Evolutionary conservation across 176 grass and related monocot genomes (phyloP), one percentile per base, ranked within the genome.

Genomic region (Alloteropsis semialata): DNA sequence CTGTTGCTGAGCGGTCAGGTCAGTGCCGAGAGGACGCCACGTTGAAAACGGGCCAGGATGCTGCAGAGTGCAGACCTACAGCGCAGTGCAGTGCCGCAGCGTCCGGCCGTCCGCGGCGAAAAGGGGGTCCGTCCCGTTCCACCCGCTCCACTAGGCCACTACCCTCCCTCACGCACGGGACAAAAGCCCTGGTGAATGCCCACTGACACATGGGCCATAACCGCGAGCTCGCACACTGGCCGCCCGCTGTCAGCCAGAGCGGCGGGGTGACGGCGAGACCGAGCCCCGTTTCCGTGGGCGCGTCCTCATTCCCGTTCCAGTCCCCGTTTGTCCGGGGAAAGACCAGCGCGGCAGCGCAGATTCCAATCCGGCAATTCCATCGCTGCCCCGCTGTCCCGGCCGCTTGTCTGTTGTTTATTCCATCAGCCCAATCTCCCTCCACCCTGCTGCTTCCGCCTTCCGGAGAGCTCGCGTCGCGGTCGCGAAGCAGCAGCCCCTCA

Each of bases 331-430:
- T 10, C 42, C 10, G 11, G 27, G 59, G 30, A 49, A 19, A 17
- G 21, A 49, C 43, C 59, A 79, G 76, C 56, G 75, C 14, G 22
- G 38, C 85, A 87, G 53, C 42, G 72, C 53, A 16, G 86, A 65
- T 86, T 65, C 67, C 61, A 13, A n/a, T n/a, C n/a, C n/a, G n/a
- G n/a, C 85, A 87, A 42, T 66, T 64, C 30, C 30, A 32, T 69
- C 66, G 39, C 3, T 29, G 57, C 33, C 27, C 46, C 55, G 38
- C 60, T 45, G 78, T 74, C 41, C 27, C 44, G 54, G 43, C 22
- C 32, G 45, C 57, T 62, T 78, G 65, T 71, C 10, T 65, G 61
- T 65, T 74, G 50, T 24, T 24, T 56, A 82, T 51, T 63, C 25
- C 45, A 18, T 8, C 17, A 30, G 34, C 2, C 54, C 55, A 61